These are phyloP conservation scores for Hypericum androsaemum DNA, from an alignment of 345 rosid species.

Conservation along the genomic window DNA sequence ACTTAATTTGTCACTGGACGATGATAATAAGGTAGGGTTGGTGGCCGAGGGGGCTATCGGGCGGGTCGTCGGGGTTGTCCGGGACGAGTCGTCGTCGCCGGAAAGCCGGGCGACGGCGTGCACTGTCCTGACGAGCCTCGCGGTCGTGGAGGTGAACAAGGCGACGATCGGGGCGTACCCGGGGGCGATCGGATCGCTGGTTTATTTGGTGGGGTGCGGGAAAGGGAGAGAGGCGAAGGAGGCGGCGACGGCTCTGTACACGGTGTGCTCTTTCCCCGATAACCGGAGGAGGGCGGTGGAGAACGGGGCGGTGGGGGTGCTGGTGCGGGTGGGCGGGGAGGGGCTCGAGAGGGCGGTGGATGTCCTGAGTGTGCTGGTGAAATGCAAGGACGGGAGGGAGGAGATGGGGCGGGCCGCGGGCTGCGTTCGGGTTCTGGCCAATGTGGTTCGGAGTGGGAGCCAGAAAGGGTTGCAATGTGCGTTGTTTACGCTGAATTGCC, in stretches of 20 bases:
- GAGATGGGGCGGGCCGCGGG: slow-evolving; percentile 52
- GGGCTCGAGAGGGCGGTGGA: slow-evolving; percentile 87
- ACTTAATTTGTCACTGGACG: slow-evolving; percentile 84
- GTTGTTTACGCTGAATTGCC: slow-evolving; percentile 50
- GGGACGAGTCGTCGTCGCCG: slow-evolving; percentile 46
- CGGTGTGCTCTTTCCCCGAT: slow-evolving; percentile 65
- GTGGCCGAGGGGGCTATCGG: slow-evolving; percentile 87
- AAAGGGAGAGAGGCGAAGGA: slow-evolving; percentile 70
- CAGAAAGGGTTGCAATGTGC: slow-evolving; percentile 63
- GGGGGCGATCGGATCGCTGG: slow-evolving; percentile 48
- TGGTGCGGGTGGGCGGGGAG: slow-evolving; percentile 42
- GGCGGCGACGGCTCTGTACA: slow-evolving; percentile 80
- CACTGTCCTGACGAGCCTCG: slow-evolving; percentile 77
- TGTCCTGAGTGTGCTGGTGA: slow-evolving; percentile 72
- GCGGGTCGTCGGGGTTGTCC: slow-evolving; percentile 43
- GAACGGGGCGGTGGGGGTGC: slow-evolving; percentile 60
- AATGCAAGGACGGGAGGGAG: slow-evolving; percentile 82
- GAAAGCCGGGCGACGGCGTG: slow-evolving; percentile 76
- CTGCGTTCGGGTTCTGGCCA: slow-evolving; percentile 49
- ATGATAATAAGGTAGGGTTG: slow-evolving; percentile 83
- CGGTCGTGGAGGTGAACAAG: slow-evolving; percentile 91
- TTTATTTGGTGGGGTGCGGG: slow-evolving; percentile 49
- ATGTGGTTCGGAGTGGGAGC: slow-evolving; percentile 48
- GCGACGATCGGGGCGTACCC: slow-evolving; percentile 85
- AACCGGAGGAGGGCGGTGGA: slow-evolving; percentile 59